Evolutionary conservation across 1,284 basidiomycete species (phyloP).

Genomic region (Pseudozyma sp.): DNA sequence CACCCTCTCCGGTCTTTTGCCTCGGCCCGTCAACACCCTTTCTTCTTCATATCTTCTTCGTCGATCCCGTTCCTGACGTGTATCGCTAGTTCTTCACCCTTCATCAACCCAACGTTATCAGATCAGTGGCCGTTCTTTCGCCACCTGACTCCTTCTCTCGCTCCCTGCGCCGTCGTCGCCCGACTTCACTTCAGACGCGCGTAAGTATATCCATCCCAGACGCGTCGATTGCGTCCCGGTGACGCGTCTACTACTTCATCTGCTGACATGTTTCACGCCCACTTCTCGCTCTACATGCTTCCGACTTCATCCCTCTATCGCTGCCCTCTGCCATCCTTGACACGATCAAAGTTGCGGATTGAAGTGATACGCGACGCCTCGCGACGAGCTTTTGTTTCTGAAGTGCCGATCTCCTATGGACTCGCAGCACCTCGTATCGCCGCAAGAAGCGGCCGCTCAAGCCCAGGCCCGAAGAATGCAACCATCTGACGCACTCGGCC

Average conservation of each 20-base stretch:
- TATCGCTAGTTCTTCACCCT: conserved; percentile 8
- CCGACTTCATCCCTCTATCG: conserved; percentile 1
- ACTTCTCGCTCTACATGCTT: conserved; percentile 16
- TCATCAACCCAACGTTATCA: conserved; percentile 1
- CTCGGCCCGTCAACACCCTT: conserved; percentile 3
- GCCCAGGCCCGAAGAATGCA: conserved; percentile 56
- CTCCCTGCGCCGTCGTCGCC: conserved; percentile 38
- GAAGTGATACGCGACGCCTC: conserved; percentile 39
- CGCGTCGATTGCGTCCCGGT: conserved; percentile 24
- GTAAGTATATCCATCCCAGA: conserved; percentile 28
- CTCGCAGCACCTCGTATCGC: conserved; percentile 56
- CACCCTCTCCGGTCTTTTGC: conserved; percentile 15
- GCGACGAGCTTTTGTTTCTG: conserved; percentile 32
- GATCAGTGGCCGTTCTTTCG: conserved; percentile 16
- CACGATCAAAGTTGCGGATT: conserved; percentile 31
- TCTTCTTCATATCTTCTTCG: conserved; percentile 20
- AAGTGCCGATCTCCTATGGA: conserved; percentile 48
- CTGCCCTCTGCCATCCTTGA: background rate
- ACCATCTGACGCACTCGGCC: conserved; percentile 46
- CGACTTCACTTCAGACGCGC: conserved; percentile 41
- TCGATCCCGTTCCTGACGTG: conserved; percentile 29
- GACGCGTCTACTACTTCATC: conserved; percentile 28
- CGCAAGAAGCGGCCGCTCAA: conserved; percentile 57
- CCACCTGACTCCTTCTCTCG: conserved; percentile 11
- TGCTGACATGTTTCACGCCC: conserved; percentile 25